Evolutionary conservation across 2,329 filamentous ascomycete genomes (phyloP), one percentile per base, ranked within the genome.

Genomic region (Penicillium digitatum): DNA sequence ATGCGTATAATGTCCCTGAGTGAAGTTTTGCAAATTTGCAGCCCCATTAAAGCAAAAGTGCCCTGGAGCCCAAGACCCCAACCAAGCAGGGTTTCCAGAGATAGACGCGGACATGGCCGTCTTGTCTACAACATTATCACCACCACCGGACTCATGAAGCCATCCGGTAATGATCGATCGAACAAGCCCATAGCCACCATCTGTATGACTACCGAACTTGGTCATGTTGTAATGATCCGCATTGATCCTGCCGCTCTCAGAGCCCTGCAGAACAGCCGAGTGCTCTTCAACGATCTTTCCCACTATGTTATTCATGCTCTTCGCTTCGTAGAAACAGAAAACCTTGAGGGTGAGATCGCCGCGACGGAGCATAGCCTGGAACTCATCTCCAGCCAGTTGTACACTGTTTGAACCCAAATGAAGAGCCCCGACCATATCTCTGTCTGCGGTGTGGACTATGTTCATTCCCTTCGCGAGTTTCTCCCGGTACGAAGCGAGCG

Each of bases 291-390:
- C 55, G 32, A 59, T 55, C 38, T 55, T 59, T 0, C 57, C 57
- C 16, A 59, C 46, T 26, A 31, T 14, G n/a, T 40, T 37, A 31
- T 55, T 51, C 40, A 48, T 48, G 18, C 47, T 9, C 27, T 48
- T 44, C 26, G 22, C 37, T 31, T 59, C 57, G n/a, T 55, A 58
- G 18, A 58, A 58, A 40, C 55, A 59, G 16, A 55, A 58, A 8
- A 59, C 26, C 22, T 50, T 51, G 7, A 55, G 34, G 6, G 37
- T 20, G 14, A 52, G 29, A 9, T 57, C 56, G 1, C 48, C 51
- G 2, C 52, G 38, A 12, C 34, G 31, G 4, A 59, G 26, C 57
- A 58, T 55, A 8, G 29, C 7, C 22, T 55, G 52, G 12, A 59
- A 59, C 12, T 52, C 52, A 27, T 50, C 34, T 6, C 20, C 52